phyloP scores from a whole-genome alignment of 78 protist species.

The Parvularia atlantis region DNA sequence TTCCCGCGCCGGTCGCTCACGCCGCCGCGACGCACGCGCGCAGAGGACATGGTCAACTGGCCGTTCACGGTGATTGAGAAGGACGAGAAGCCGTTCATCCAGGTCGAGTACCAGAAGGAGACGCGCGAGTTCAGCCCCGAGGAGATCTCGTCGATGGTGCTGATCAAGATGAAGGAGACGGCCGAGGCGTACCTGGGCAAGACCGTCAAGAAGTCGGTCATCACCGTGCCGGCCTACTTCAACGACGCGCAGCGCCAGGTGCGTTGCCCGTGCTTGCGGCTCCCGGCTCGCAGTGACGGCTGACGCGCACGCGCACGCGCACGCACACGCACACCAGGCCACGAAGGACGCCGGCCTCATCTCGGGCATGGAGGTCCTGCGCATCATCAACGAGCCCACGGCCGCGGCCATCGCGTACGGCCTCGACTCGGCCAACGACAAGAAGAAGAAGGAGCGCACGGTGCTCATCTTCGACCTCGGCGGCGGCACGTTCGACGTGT shows the following conservation, averaged over 20 bases:
- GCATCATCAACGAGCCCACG: slow-evolving; percentile 96
- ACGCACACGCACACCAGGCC: slow-evolving; percentile 62
- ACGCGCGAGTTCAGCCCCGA: slow-evolving; percentile 61
- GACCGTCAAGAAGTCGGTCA: slow-evolving; percentile 63
- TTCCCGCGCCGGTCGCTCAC: slow-evolving; percentile 29
- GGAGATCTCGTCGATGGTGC: slow-evolving; percentile 78
- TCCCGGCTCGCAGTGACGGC: no score
- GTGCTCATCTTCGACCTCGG: slow-evolving; percentile 96
- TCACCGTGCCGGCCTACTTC: slow-evolving; percentile 94
- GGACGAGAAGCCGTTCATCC: slow-evolving; percentile 42
- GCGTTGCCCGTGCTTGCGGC: slow-evolving; percentile 13
- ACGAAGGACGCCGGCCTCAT: slow-evolving; percentile 95
- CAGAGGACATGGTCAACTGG: slow-evolving; percentile 74
- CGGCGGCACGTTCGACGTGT: slow-evolving; percentile 95
- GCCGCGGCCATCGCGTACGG: slow-evolving; percentile 99
- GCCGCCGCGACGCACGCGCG: slow-evolving; percentile 53
- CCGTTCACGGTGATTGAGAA: slow-evolving; percentile 75
- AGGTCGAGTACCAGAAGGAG: slow-evolving; percentile 68
- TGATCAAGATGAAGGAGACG: slow-evolving; percentile 78
- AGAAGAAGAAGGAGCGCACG: slow-evolving; percentile 75
- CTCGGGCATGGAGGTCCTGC: slow-evolving; percentile 76
- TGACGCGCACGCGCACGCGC: slow-evolving; percentile 32
- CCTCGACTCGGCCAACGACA: no score
- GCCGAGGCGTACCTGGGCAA: slow-evolving; percentile 79
- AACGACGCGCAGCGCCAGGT: slow-evolving; percentile 92